A percentile compares a stretch with the other conserved stretches of the same genome.
These are phyloP conservation scores for Alternaria angustiovoidea DNA, from an alignment of 2,329 filamentous ascomycete species.

Conservation along the genomic window DNA sequence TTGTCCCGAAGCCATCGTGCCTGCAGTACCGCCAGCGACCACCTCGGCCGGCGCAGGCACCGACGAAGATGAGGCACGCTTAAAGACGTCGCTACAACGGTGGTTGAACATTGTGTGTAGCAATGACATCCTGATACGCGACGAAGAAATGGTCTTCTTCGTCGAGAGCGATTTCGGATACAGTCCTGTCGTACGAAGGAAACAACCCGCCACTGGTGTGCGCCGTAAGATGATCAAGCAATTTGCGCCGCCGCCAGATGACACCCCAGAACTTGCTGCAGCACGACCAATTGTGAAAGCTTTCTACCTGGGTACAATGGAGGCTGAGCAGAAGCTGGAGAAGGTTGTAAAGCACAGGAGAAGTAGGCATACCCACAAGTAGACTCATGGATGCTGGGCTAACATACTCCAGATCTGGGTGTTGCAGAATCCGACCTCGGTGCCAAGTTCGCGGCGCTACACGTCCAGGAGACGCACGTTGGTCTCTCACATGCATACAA, in stretches of 20 bases:
- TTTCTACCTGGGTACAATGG: conserved; percentile 95
- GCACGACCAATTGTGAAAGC: conserved; percentile 91
- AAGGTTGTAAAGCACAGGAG: conserved; percentile 89
- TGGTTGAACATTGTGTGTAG: conserved; percentile 95
- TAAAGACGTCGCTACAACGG: conserved; percentile 88
- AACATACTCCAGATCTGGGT: conserved; percentile 73
- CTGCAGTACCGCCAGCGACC: conserved; percentile 91
- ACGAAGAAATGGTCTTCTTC: conserved; percentile 97
- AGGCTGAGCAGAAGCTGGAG: conserved; percentile 96
- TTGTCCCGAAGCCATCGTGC: conserved; percentile 95
- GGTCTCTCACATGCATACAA: conserved; percentile 90
- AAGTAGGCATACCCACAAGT: conserved; percentile 64
- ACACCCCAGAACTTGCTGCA: conserved; percentile 91
- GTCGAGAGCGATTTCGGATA: conserved; percentile 99
- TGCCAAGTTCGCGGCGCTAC: conserved; percentile 85
- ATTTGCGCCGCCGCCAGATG: conserved; percentile 95
- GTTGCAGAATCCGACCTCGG: conserved; percentile 93
- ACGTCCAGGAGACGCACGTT: conserved; percentile 87
- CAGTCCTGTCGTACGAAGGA: conserved; percentile 92
- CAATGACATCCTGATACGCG: conserved; percentile 90
- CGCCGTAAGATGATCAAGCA: conserved; percentile 96
- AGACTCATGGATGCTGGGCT: conserved; percentile 10
- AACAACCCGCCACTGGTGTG: conserved; percentile 95
- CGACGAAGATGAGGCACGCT: conserved; percentile 89
- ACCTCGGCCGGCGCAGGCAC: conserved; percentile 95